These are phyloP conservation scores for Angomonas ambiguus DNA, from an alignment of 208 protist species.

Conservation along the genomic window DNA sequence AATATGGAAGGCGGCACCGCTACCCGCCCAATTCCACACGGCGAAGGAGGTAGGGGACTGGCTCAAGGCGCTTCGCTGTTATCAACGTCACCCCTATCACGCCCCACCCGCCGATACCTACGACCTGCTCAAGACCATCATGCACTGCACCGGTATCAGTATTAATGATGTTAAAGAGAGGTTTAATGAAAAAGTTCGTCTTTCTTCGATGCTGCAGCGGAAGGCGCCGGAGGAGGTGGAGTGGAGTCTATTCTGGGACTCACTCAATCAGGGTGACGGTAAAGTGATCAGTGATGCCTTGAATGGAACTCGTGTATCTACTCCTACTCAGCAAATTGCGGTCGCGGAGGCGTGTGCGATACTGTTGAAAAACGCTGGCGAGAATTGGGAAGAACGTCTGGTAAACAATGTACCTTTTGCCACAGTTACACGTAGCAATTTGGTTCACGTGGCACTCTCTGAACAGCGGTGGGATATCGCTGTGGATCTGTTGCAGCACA, in stretches of 20 bases:
- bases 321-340: slow-evolving; percentile 51
- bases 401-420: slow-evolving; percentile 78
- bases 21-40: slow-evolving; percentile 70
- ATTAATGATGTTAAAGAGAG: slow-evolving; percentile 82
- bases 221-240: slow-evolving; percentile 78
- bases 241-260: slow-evolving; percentile 84
- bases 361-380: slow-evolving; percentile 61
- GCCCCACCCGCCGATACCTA: slow-evolving; percentile 82
- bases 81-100: slow-evolving; percentile 86
- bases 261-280: slow-evolving; percentile 78
- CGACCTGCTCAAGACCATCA: slow-evolving; percentile 76
- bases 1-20: slow-evolving; percentile 79
- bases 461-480: slow-evolving; percentile 73
- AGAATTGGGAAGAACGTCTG: slow-evolving; percentile 64
- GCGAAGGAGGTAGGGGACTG: slow-evolving; percentile 80
- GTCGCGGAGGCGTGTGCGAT: slow-evolving; percentile 86
- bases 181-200: slow-evolving; percentile 84
- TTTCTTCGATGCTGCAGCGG: slow-evolving; percentile 65
- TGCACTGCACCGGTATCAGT: slow-evolving; percentile 78
- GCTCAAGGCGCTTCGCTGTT: slow-evolving; percentile 67
- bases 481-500: slow-evolving; percentile 68
- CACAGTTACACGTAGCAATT: slow-evolving; percentile 75
- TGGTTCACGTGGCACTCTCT: slow-evolving; percentile 63
- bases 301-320: slow-evolving; percentile 38
- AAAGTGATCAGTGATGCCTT: slow-evolving; percentile 72